These are phyloP conservation scores for Abelmoschus esculentus DNA, from an alignment of 345 rosid species.

Conservation along the genomic window DNA sequence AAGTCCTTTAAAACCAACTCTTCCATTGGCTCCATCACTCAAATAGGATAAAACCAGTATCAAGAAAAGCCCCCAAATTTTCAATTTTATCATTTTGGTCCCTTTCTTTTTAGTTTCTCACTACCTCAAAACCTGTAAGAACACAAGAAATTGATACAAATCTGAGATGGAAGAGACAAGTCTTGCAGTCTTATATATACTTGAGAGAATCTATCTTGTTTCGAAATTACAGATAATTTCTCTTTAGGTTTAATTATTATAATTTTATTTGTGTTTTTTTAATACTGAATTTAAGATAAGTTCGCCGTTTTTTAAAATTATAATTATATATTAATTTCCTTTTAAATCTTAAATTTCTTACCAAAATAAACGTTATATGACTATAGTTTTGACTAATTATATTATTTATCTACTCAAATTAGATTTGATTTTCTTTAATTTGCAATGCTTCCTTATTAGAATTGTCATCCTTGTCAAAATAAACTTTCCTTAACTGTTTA, in stretches of 20 bases:
- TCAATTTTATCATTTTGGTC: conserved; percentile 4
- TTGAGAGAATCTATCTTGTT: background rate
- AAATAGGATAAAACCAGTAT: conserved; percentile 4
- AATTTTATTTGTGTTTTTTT: no score
- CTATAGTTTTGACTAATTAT: no score
- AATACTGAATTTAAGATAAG: no score
- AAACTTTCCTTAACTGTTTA: background rate
- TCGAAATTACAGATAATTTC: background rate
- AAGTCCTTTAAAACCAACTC: conserved; percentile 4
- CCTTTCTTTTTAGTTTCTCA: background rate
- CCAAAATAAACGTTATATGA: no score
- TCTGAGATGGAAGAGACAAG: background rate
- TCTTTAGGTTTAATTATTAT: no score
- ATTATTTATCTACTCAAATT: no score
- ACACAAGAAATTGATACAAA: no score
- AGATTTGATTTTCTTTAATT: no score
- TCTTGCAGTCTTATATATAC: background rate
- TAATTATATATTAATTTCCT: background rate
- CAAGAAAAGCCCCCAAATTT: background rate
- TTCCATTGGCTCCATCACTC: conserved; percentile 13
- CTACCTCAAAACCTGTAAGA: background rate
- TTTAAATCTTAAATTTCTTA: no score
- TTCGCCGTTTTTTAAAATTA: no score
- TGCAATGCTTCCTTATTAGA: no score
- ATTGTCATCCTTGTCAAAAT: no score